Base-by-base conservation (phyloP, 805 yeast species). In the Spencermartinsiella europaea region DNA sequence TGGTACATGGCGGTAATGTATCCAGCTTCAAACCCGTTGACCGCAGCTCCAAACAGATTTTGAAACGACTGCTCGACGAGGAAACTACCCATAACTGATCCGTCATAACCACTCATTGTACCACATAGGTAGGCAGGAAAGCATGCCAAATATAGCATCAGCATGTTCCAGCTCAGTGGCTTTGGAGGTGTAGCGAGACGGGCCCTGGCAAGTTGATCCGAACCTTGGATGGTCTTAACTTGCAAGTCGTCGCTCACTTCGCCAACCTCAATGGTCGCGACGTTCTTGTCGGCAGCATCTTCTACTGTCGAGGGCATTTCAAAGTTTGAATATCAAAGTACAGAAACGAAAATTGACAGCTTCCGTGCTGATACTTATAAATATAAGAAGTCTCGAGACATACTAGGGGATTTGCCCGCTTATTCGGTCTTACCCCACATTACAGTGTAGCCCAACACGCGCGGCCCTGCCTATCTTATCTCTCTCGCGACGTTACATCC, bases 1-100 rank as follows among this genome's bases (percentile, higher is more conserved):
- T 49, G 49, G 40, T 38, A 49, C 49, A 49, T 46, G 19, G 46
- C 50, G 2, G 52, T 36, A 35, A 48, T 38, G 34, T 28, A 28
- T 4, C 49, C 51, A 16, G 51, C 51, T 31, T 48, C 27, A 31
- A 40, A 15, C 4, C 51, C 51, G 25, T 28, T 33, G 15, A 36
- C 43, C 4, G 12, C 45, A 3, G 46, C 41, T 14, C 51, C 51
- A 28, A 48, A 48, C 17, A 34, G 15, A 4, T n/a, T 37, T 19
- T 45, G 40, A 38, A 49, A 49, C n/a, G 46, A 21, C 25, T 27
- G 27, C 40, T 17, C 37, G 14, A 40, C 43, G 2, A 49, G 44
- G 27, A 49, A 38, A 34, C 45, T 31, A 12, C 45, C 45, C 52
- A 49, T 49, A 7, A 49, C 36, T 7, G 36, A 17, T 14, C 47